A percentile compares a stretch with the other conserved stretches of the same genome.
These are phyloP conservation scores for Colletotrichum coccodes DNA, from an alignment of 2,329 filamentous ascomycete species.

Conservation along the genomic window DNA sequence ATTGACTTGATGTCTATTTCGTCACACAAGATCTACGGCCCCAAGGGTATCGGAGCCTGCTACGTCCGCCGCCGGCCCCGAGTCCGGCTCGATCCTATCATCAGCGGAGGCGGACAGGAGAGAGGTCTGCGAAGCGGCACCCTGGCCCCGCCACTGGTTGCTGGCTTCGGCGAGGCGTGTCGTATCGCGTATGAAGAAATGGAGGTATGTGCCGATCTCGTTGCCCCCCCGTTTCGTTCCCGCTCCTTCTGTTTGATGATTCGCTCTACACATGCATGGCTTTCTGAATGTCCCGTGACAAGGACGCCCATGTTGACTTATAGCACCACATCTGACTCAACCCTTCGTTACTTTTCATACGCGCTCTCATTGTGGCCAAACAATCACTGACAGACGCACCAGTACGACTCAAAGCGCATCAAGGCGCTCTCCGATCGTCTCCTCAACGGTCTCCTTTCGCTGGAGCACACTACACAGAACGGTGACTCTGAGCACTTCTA, in stretches of 20 bases:
- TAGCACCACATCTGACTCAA: conserved; percentile 74
- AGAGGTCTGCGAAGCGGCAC: conserved; percentile 94
- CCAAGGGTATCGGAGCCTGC: conserved; percentile 96
- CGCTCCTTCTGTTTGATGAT: conserved; percentile 72
- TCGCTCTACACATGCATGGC: conserved; percentile 87
- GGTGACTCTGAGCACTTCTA: conserved; percentile 87
- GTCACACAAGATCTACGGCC: conserved; percentile 98
- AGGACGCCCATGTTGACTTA: conserved; percentile 66
- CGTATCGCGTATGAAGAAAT: conserved; percentile 91
- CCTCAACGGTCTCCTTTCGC: conserved; percentile 80
- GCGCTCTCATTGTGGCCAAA: not conserved
- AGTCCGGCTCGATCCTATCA: conserved; percentile 94
- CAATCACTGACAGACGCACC: not conserved
- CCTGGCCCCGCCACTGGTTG: conserved; percentile 85
- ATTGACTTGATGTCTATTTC: conserved; percentile 99
- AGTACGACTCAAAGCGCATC: conserved; percentile 95
- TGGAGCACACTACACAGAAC: conserved; percentile 95
- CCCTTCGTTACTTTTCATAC: conserved; percentile 14
- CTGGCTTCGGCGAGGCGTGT: conserved; percentile 96
- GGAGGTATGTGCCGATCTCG: conserved; percentile 70
- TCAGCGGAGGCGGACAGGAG: conserved; percentile 96
- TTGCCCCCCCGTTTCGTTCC: conserved; percentile 25
- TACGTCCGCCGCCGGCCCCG: conserved; percentile 92
- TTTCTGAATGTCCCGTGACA: conserved; percentile 82
- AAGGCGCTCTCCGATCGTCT: conserved; percentile 85